Evolutionary conservation across 1,284 basidiomycete genomes (phyloP).

Genomic region (Austropuccinia psidii): DNA sequence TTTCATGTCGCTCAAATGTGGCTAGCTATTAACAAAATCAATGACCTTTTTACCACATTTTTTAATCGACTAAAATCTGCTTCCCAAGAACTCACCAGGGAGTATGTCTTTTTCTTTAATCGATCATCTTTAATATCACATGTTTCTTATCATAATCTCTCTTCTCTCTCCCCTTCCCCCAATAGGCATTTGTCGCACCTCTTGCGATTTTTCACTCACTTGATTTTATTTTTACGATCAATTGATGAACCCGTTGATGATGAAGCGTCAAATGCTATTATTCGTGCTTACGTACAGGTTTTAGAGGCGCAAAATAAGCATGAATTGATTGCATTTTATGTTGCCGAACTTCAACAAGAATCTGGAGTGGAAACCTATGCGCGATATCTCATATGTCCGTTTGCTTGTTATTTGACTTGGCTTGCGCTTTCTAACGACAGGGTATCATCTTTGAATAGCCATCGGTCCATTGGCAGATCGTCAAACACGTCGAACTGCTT

Average conservation of each 20-base stretch:
- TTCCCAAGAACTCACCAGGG: conserved; percentile 52
- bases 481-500: conserved; percentile 10
- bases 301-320: conserved; percentile 71
- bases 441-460: conserved; percentile 5
- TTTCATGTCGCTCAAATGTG: conserved; percentile 79
- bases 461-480: conserved; percentile 26
- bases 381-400: conserved; percentile 64
- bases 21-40: conserved; percentile 69
- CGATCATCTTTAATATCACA: background rate
- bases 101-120: conserved; percentile 52
- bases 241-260: conserved; percentile 67
- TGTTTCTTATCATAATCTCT: background rate
- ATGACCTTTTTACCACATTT: conserved; percentile 64
- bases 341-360: conserved; percentile 72
- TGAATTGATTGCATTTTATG: conserved; percentile 85
- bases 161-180: conserved; percentile 23
- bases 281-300: conserved; percentile 80
- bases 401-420: background rate
- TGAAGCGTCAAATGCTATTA: conserved; percentile 66
- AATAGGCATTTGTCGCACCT: conserved; percentile 46
- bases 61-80: conserved; percentile 55
- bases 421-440: background rate
- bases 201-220: conserved; percentile 83
- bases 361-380: conserved; percentile 89
- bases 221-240: conserved; percentile 81